Conservation (phyloP, 768 basidiomycete species). For the Zangia roseola region DNA sequence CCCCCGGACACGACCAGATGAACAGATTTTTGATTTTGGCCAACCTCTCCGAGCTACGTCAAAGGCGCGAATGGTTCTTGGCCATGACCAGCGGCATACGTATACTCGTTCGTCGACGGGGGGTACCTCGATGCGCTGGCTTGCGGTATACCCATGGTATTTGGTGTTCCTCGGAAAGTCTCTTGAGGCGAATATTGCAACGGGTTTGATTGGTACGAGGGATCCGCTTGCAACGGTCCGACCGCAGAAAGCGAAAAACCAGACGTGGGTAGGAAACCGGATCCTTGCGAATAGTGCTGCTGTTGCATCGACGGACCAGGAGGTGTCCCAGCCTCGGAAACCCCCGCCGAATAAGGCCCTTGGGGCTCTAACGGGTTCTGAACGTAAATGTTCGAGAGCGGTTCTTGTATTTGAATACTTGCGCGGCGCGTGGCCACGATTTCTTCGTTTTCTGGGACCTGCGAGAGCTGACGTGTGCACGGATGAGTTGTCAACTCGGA, state of each 20-base stretch:
- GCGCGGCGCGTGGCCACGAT: slow-evolving; percentile 23
- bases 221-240: slow-evolving; percentile 8
- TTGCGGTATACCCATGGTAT: slow-evolving; percentile 14
- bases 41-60: slow-evolving; percentile 7
- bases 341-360: slow-evolving; percentile 13
- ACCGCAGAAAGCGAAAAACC: slow-evolving; percentile 14
- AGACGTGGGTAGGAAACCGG: slow-evolving; percentile 12
- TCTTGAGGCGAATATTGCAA: slow-evolving; percentile 23
- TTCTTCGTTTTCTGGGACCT: slow-evolving; percentile 24
- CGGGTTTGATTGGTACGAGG: slow-evolving; percentile 12
- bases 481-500: background rate
- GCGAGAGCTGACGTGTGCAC: slow-evolving; percentile 14
- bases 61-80: slow-evolving; percentile 25
- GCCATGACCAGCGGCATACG: slow-evolving; percentile 20
- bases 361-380: slow-evolving; percentile 16
- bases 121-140: slow-evolving; percentile 15
- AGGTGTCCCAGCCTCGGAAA: slow-evolving; percentile 16
- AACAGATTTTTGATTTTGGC: background rate
- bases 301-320: slow-evolving; percentile 19
- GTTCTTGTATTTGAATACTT: slow-evolving; percentile 23
- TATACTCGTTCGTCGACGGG: slow-evolving; percentile 20
- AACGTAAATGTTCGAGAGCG: slow-evolving; percentile 24
- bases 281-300: slow-evolving; percentile 15
- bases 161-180: slow-evolving; percentile 12
- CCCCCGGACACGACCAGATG: background rate